A percentile compares a stretch with the other conserved stretches of the same genome.
Conservation (phyloP, 192 early-diverging fungal genomes). For the Allomyces macrogynus region DNA sequence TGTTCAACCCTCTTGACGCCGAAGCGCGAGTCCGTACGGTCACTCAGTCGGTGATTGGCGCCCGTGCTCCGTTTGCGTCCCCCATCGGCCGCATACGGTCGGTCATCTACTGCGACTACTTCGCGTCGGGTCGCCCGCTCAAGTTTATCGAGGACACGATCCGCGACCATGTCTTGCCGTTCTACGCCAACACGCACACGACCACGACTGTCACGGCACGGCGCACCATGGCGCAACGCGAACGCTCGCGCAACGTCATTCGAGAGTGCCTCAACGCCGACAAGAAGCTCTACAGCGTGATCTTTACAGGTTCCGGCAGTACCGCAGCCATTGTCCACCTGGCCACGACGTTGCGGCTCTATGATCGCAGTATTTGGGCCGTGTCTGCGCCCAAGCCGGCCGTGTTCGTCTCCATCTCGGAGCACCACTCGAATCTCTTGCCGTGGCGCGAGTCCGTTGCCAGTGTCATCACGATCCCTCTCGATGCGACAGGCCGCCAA, state of each 20-base stretch:
- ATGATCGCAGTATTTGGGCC: neutral
- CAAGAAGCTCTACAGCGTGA: conserved; percentile 1
- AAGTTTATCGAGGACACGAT: conserved; percentile 7
- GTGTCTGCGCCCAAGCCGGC: conserved; percentile 2
- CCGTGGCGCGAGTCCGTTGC: conserved; percentile 19
- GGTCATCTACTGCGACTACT: conserved; percentile 8
- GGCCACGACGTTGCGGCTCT: neutral
- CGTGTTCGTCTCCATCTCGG: conserved; percentile 20
- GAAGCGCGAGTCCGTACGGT: too few species aligned
- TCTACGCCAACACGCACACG: conserved; percentile 12
- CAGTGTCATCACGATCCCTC: conserved; percentile 14
- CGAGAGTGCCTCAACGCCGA: conserved; percentile 3
- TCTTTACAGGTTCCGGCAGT: conserved; percentile 7
- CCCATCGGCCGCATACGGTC: conserved; percentile 4
- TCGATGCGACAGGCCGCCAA: conserved; percentile 2
- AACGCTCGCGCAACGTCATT: conserved; percentile 3
- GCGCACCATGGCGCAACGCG: conserved; percentile 3
- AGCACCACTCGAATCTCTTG: conserved; percentile 24
- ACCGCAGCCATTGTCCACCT: conserved; percentile 4
- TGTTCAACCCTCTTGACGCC: too few species aligned
- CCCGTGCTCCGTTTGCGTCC: too few species aligned
- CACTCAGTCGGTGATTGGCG: too few species aligned
- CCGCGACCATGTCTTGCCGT: conserved; percentile 4
- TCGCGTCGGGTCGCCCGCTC: conserved; percentile 9
- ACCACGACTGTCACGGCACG: conserved; percentile 4